These are phyloP conservation scores for Mycena amicta DNA, from an alignment of 768 basidiomycete species.

Conservation along the genomic window DNA sequence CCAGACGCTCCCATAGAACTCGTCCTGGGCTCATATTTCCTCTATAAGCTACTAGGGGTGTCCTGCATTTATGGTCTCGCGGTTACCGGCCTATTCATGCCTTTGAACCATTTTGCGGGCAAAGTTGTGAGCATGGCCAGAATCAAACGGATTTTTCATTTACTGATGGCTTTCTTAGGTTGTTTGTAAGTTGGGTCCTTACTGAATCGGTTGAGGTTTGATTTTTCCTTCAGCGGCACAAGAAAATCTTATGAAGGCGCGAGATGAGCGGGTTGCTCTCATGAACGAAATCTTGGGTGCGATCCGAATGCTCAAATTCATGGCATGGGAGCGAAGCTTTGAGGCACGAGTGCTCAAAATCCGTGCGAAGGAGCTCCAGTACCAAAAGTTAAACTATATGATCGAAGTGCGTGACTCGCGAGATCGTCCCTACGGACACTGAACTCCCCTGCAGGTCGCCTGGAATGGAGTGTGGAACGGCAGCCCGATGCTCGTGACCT, in stretches of 20 bases:
- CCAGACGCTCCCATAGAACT: constrained; percentile 81
- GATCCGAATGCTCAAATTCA: constrained; percentile 95
- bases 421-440: background rate
- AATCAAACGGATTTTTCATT: background rate
- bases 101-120: constrained; percentile 83
- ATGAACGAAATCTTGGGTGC: constrained; percentile 89
- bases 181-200: constrained; percentile 37
- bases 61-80: constrained; percentile 80
- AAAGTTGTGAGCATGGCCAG: constrained; percentile 44
- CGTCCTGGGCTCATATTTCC: constrained; percentile 68
- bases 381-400: constrained; percentile 83
- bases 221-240: constrained; percentile 50
- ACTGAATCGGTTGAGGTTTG: too few relatives aligned
- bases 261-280: constrained; percentile 85
- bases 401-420: constrained; percentile 60
- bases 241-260: constrained; percentile 87
- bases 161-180: constrained; percentile 34
- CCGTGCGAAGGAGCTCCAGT: constrained; percentile 80
- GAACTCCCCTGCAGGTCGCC: constrained; percentile 33
- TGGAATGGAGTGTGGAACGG: constrained; percentile 55
- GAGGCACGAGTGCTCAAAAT: constrained; percentile 73
- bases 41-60: constrained; percentile 77
- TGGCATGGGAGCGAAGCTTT: constrained; percentile 93
- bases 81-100: constrained; percentile 69
- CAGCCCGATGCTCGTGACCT: constrained; percentile 59